Conservation (phyloP, 2,329 filamentous ascomycete genomes). For the Escovopsis sp. region DNA sequence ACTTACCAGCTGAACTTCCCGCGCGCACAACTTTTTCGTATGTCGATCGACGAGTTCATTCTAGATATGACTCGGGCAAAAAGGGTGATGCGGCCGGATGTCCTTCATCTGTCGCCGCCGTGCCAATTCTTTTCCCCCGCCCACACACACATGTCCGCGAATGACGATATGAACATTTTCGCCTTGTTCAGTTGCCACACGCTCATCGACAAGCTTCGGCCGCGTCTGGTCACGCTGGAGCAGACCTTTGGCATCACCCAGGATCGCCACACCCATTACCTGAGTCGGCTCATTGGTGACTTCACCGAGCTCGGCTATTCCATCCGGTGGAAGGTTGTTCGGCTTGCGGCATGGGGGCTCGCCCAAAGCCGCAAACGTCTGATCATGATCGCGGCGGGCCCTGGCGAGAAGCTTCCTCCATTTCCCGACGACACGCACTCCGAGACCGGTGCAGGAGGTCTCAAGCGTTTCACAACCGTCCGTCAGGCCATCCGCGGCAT, state of each 20-base stretch:
- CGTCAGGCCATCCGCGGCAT: conserved; percentile 25
- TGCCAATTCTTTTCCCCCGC: conserved; percentile 64
- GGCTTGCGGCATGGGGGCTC: conserved; percentile 33
- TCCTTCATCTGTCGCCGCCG: conserved; percentile 61
- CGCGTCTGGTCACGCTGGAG: conserved; percentile 61
- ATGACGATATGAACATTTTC: conserved; percentile 56
- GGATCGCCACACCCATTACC: conserved; percentile 35
- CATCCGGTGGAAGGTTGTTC: conserved; percentile 49
- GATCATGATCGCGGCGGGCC: conserved; percentile 43
- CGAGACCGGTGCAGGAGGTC: conserved; percentile 17
- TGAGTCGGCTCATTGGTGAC: conserved; percentile 44
- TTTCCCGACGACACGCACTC: conserved; percentile 50
- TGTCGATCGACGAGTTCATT: conserved; percentile 35
- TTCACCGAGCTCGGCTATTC: conserved; percentile 54
- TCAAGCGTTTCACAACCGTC: conserved; percentile 29
- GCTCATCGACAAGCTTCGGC: conserved; percentile 41
- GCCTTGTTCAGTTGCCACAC: conserved; percentile 36
- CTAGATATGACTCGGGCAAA: conserved; percentile 11
- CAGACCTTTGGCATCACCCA: conserved; percentile 57
- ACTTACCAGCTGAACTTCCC: conserved; percentile 47
- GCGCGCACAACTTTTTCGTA: conserved; percentile 29
- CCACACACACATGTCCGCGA: conserved; percentile 50
- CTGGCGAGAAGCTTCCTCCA: conserved; percentile 52
- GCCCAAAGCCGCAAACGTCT: conserved; percentile 35
- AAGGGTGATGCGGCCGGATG: conserved; percentile 35